Base-by-base conservation (phyloP, 2,329 filamentous ascomycete species). In the Cladobotryum protrusum region DNA sequence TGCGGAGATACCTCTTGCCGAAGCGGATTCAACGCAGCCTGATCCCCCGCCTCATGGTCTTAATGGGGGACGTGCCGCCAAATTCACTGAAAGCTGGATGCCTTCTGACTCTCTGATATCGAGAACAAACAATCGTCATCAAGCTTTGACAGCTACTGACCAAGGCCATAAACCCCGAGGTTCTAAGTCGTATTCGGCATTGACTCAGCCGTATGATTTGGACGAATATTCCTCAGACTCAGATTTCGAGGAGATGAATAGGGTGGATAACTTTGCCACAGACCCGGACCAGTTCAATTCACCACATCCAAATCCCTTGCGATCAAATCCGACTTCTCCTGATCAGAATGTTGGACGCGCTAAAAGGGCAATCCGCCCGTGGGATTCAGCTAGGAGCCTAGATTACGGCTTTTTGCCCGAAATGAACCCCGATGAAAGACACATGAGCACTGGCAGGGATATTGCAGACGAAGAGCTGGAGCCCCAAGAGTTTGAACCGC, bases 81-180 rank as follows among this genome's bases (percentile, higher is more conserved):
- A 68, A 55, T 79, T 79, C 57, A 79, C 72, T 5, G 78, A 81
- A 58, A 70, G 75, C 0, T 81, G 78, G 78, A 72, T 72, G 54
- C 68, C 77, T 2, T 73, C 75, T 1, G 76, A 81, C 36, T 78
- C 76, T 2, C 71, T 79, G 39, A 71, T 78, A 59, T 72, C 69
- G 45, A 73, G 76, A 57, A 81, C 77, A 2, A 74, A 79, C 53
- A 70, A 79, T 57, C 72, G 74, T n/a, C 72, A 74, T 55, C 70
- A 71, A 39, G 68, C 68, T 42, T 58, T 72, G 50, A 67, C 69
- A 53, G 67, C 67, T 5, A 62, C 64, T 13, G 68, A 67, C 46
- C 57, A 59, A 15, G 59, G 61, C 19, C 58, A 57, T 44, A 62
- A 66, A 50, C 64, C 65, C 47, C 63, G 61, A 45, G 59, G 58